Evolutionary conservation across 805 yeast species (phyloP).

Genomic region (Pichia phayaonensis): DNA sequence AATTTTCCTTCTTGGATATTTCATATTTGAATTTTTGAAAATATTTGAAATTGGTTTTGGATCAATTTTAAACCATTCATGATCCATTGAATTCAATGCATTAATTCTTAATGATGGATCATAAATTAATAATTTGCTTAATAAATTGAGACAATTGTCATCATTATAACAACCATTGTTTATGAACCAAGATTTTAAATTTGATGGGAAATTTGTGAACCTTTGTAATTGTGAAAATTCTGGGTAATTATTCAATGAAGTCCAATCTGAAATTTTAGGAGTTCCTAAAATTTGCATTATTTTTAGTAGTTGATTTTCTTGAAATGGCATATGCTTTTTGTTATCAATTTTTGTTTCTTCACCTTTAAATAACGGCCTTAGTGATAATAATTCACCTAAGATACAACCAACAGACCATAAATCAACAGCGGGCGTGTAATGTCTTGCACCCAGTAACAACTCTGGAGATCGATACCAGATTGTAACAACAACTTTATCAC

Average conservation of each 20-base stretch:
- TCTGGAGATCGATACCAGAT: slow-evolving; percentile 98
- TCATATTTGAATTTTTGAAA: slow-evolving; percentile 64
- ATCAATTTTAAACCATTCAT: slow-evolving; percentile 67
- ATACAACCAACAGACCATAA: slow-evolving; percentile 96
- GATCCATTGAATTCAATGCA: slow-evolving; percentile 68
- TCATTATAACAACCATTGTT: slow-evolving; percentile 64
- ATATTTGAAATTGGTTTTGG: slow-evolving; percentile 64
- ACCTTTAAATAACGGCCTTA: slow-evolving; percentile 93
- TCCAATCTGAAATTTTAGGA: slow-evolving; percentile 76
- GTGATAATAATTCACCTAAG: slow-evolving; percentile 78
- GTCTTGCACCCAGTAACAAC: slow-evolving; percentile 79
- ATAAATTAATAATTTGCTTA: slow-evolving; percentile 61
- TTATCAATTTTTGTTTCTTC: slow-evolving; percentile 96
- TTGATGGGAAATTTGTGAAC: slow-evolving; percentile 56
- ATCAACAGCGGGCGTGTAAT: slow-evolving; percentile 89
- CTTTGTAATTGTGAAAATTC: slow-evolving; percentile 63
- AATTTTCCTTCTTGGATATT: slow-evolving; percentile 81
- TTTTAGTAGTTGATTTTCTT: slow-evolving; percentile 83
- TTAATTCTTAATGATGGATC: slow-evolving; percentile 78
- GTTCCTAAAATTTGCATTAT: slow-evolving; percentile 91
- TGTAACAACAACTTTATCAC: slow-evolving; percentile 94
- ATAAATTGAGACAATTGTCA: slow-evolving; percentile 56
- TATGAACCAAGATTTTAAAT: slow-evolving; percentile 79
- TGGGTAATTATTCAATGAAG: slow-evolving; percentile 70
- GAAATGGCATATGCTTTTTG: slow-evolving; percentile 90